phyloP scores from a whole-genome alignment of 176 grass and related monocot genomes.

The Tillandsia fasciculata region DNA sequence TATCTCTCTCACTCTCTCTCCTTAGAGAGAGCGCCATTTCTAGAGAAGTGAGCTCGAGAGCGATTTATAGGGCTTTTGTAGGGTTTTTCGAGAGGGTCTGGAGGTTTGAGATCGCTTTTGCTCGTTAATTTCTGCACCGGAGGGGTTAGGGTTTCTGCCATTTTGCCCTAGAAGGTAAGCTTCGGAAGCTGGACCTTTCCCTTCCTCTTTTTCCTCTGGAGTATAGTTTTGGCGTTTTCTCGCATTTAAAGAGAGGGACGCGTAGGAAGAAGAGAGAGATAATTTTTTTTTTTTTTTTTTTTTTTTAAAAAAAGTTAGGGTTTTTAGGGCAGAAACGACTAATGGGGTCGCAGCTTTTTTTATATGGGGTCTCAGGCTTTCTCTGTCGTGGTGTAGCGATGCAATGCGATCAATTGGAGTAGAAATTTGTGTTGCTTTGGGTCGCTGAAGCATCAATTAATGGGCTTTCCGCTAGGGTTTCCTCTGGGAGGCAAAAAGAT shows the following conservation, averaged over 20 bases:
- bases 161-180: constrained; percentile 6
- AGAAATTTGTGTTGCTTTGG: not conserved
- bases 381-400: not conserved
- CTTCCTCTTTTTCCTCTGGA: not conserved
- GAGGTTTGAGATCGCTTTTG: not conserved
- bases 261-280: too few relatives aligned
- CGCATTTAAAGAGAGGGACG: not conserved
- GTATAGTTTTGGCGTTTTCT: not conserved
- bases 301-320: not conserved
- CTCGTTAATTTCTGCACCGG: not conserved
- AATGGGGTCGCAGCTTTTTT: not conserved
- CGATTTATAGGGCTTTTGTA: not conserved
- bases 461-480: not conserved
- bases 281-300: too few relatives aligned
- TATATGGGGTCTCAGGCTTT: not conserved
- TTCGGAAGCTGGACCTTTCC: constrained; percentile 12
- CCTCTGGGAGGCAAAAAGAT: not conserved
- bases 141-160: not conserved
- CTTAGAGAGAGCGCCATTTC: not conserved
- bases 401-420: not conserved
- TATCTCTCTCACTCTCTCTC: not conserved
- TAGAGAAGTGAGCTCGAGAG: not conserved
- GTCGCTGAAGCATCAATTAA: too few relatives aligned
- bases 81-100: constrained; percentile 3
- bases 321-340: not conserved